A percentile compares a stretch with the other conserved stretches of the same genome.
phyloP scores from a whole-genome alignment of 1,139 yeast genomes.

The Saccharomycopsis crataegensis region DNA sequence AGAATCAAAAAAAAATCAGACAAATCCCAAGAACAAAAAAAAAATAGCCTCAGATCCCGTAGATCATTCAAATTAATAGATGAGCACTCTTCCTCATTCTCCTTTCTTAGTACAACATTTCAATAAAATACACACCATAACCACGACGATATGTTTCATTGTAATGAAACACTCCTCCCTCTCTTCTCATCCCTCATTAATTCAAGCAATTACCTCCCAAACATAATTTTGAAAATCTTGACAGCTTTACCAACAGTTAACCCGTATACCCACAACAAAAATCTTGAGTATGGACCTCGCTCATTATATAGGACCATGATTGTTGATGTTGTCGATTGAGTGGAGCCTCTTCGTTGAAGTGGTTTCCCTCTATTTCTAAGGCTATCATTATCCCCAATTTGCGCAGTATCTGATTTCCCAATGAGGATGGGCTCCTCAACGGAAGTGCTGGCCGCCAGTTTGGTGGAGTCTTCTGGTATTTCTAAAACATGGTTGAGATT shows the following conservation, averaged over 20 bases:
- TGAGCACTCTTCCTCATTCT: too few relatives aligned
- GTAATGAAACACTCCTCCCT: background rate
- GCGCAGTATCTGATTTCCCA: too few relatives aligned
- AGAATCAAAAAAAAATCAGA: too few relatives aligned
- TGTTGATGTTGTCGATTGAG: constrained; percentile 4
- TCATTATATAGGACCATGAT: constrained; percentile 7
- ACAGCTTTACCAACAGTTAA: constrained; percentile 5
- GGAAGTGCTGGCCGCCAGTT: too few relatives aligned
- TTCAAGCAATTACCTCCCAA: background rate
- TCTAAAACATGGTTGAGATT: constrained; percentile 8
- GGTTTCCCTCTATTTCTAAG: too few relatives aligned
- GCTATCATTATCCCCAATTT: too few relatives aligned
- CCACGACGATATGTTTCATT: background rate
- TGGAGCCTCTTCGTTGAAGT: background rate
- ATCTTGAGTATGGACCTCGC: constrained; percentile 2
- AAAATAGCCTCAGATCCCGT: too few relatives aligned
- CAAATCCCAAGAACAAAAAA: too few relatives aligned
- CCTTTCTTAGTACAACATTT: too few relatives aligned
- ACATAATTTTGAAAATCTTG: background rate
- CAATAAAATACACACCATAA: background rate
- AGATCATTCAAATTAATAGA: too few relatives aligned
- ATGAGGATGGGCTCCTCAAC: too few relatives aligned
- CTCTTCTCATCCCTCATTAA: background rate
- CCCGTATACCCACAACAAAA: constrained; percentile 4
- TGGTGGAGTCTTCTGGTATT: background rate